Evolutionary conservation across 225 moss, liverwort and hornwort genomes (phyloP).

Genomic region (Marchantia paleacea): DNA sequence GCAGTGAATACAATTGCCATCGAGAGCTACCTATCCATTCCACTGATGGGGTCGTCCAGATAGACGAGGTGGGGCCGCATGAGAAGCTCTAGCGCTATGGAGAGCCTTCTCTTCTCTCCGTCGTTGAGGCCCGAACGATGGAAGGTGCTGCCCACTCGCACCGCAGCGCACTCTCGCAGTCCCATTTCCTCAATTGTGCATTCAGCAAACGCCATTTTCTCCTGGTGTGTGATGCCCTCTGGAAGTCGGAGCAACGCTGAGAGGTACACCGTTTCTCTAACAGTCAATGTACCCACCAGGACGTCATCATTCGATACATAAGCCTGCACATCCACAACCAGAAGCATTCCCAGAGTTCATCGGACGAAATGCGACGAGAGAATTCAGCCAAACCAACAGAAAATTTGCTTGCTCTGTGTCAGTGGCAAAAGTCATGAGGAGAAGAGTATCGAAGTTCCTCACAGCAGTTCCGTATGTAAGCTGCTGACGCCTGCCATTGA

Average conservation of each 20-base stretch:
- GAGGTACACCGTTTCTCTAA: constrained; percentile 41
- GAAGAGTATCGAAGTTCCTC: background rate
- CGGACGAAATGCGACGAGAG: too few relatives aligned
- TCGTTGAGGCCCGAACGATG: constrained; percentile 35
- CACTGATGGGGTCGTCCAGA: constrained; percentile 43
- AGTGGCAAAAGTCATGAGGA: background rate
- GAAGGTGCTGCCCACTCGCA: constrained; percentile 35
- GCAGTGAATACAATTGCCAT: background rate
- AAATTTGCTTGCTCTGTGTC: background rate
- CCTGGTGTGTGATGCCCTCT: constrained; percentile 29
- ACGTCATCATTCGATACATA: constrained; percentile 40
- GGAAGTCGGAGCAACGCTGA: constrained; percentile 45
- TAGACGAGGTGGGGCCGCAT: constrained; percentile 43
- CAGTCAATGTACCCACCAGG: constrained; percentile 40
- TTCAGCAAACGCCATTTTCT: constrained; percentile 42
- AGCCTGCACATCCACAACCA: constrained; percentile 18
- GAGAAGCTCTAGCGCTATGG: constrained; percentile 46
- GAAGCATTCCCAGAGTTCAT: background rate
- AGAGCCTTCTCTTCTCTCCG: constrained; percentile 44
- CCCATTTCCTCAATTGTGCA: constrained; percentile 45
- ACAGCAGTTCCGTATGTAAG: constrained; percentile 46
- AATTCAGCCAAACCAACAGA: too few relatives aligned
- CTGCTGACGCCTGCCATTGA: constrained; percentile 47
- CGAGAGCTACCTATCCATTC: constrained; percentile 37
- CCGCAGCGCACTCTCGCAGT: constrained; percentile 33